These are phyloP conservation scores for Podaxis sp. DNA, from an alignment of 768 basidiomycete species.

Conservation along the genomic window DNA sequence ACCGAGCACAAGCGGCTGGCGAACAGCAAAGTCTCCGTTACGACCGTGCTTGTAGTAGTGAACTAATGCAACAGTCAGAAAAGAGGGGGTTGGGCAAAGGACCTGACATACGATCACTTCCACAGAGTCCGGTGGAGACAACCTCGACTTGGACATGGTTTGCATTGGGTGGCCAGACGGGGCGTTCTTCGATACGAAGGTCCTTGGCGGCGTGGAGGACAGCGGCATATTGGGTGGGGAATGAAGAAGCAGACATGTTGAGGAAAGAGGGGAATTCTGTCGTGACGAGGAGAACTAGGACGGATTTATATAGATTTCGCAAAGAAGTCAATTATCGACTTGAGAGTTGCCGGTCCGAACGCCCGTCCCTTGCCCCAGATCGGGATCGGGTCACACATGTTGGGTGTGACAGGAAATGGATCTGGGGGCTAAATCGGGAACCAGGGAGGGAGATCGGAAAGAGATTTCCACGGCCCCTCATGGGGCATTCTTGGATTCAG, in stretches of 20 bases:
- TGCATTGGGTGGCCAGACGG: constrained; percentile 66
- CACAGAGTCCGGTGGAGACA: constrained; percentile 86
- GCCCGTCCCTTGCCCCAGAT: constrained; percentile 8
- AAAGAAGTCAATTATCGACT: constrained; percentile 12
- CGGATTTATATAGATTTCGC: constrained; percentile 14
- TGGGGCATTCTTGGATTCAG: not conserved
- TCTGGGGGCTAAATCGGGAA: constrained; percentile 12
- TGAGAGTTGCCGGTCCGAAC: constrained; percentile 15
- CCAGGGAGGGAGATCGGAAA: constrained; percentile 3
- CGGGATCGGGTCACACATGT: constrained; percentile 11
- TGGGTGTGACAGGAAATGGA: constrained; percentile 2
- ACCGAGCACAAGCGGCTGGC: constrained; percentile 85
- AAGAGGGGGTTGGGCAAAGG: not conserved
- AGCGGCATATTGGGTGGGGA: constrained; percentile 58
- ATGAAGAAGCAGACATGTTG: constrained; percentile 34
- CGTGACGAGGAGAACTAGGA: constrained; percentile 7
- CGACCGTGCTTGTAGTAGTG: constrained; percentile 90
- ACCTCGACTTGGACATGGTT: constrained; percentile 82
- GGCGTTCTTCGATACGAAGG: constrained; percentile 76
- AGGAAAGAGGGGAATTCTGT: constrained; percentile 19
- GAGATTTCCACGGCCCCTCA: constrained; percentile 1
- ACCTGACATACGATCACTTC: constrained; percentile 65
- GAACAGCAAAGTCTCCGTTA: constrained; percentile 90
- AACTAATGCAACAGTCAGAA: constrained; percentile 43
- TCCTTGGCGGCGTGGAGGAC: constrained; percentile 77